These are phyloP conservation scores for Stephania yunnanensis DNA, from an alignment of 164 flowering plant genomes.

Conservation along the genomic window DNA sequence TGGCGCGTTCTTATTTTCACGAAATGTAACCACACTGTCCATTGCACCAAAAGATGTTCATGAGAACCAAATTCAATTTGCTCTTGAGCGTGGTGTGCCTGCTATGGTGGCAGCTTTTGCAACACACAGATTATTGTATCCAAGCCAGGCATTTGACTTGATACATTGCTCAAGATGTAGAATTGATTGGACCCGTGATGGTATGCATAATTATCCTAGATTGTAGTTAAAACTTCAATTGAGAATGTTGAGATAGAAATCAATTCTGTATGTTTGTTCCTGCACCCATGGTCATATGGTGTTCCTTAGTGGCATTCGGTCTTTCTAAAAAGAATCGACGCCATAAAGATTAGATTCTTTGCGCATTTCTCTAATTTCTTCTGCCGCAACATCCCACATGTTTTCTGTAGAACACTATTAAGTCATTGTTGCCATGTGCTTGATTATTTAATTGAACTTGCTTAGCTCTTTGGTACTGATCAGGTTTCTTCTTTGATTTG, in stretches of 20 bases:
- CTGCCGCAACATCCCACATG: neutral
- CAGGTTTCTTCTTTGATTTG: constrained; percentile 12
- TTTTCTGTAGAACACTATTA: constrained; percentile 3
- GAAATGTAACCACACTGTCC: constrained; percentile 59
- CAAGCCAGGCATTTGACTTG: constrained; percentile 81
- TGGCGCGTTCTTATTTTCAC: constrained; percentile 61
- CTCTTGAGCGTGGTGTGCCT: constrained; percentile 79
- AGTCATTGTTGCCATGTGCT: constrained; percentile 3
- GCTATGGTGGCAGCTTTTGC: constrained; percentile 73
- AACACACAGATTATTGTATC: constrained; percentile 53
- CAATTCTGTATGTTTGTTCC: neutral
- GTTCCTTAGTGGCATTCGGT: neutral
- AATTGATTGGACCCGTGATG: constrained; percentile 78
- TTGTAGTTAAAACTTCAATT: neutral
- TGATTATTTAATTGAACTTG: neutral
- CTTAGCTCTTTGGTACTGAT: constrained; percentile 11
- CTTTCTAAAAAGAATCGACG: neutral
- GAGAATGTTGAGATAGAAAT: neutral
- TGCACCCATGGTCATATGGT: neutral
- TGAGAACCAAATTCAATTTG: constrained; percentile 80
- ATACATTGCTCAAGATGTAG: constrained; percentile 79
- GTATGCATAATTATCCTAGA: constrained; percentile 26
- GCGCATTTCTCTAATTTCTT: neutral
- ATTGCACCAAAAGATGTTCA: constrained; percentile 80
- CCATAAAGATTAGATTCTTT: neutral